A percentile compares a stretch with the other conserved stretches of the same genome.
phyloP scores from a whole-genome alignment of 106 monocot genomes.

The Ottelia alismoides region DNA sequence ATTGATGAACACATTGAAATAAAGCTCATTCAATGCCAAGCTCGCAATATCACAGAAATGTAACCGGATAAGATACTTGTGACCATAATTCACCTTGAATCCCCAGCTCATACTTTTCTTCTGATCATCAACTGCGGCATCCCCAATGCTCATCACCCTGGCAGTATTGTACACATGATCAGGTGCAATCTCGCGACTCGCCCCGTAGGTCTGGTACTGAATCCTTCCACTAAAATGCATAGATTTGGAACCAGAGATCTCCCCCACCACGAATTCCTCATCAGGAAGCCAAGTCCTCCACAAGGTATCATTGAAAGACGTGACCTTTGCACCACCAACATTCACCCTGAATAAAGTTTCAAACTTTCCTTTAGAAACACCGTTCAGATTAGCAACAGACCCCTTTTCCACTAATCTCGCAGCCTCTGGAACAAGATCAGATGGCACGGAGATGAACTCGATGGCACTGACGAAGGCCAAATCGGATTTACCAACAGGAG shows the following conservation, averaged over 20 bases:
- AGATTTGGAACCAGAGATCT: constrained; percentile 1
- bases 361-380: constrained; percentile 31
- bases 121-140: too few relatives aligned
- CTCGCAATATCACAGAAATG: constrained; percentile 96
- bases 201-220: constrained; percentile 36
- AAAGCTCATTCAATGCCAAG: constrained; percentile 62
- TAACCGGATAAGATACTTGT: constrained; percentile 58
- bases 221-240: constrained; percentile 48
- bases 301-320: constrained; percentile 75
- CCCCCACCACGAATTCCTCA: constrained; percentile 23
- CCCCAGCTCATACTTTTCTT: constrained; percentile 80
- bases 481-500: constrained; percentile 26
- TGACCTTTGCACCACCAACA: constrained; percentile 70
- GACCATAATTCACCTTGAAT: constrained; percentile 38
- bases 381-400: constrained; percentile 14
- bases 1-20: constrained; percentile 64
- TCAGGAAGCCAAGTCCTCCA: constrained; percentile 92
- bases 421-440: constrained; percentile 34
- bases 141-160: constrained; percentile 15
- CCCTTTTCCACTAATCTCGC: constrained; percentile 27
- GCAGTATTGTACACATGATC: constrained; percentile 62
- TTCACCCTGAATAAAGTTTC: constrained; percentile 68
- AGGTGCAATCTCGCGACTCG: constrained; percentile 70
- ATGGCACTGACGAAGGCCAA: constrained; percentile 85
- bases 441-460: constrained; percentile 63